A percentile compares a stretch with the other conserved stretches of the same genome.
Conservation (phyloP, 148 eudicot species). For the Nyssa sinensis region DNA sequence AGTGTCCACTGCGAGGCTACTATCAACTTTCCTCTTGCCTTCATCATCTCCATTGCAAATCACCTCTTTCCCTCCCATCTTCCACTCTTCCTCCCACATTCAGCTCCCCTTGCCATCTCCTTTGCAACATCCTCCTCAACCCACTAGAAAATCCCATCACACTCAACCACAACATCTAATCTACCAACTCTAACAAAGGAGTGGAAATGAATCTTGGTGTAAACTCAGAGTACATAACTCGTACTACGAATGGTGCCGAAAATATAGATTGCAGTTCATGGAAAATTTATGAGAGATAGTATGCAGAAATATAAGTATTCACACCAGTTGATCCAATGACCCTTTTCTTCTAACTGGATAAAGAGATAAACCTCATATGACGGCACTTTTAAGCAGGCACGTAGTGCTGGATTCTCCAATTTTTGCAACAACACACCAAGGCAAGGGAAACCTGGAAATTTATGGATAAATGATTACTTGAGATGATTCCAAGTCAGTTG, state of each 20-base stretch:
- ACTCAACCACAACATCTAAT: not conserved
- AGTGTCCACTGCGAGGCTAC: not conserved
- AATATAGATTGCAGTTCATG: not conserved
- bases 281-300: not conserved
- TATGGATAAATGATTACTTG: slow-evolving; percentile 1
- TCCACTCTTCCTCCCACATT: not conserved
- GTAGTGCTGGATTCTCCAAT: slow-evolving; percentile 95
- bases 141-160: not conserved
- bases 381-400: slow-evolving; percentile 82
- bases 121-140: not conserved
- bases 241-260: not conserved
- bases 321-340: slow-evolving; percentile 10
- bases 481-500: slow-evolving; percentile 2
- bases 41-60: not conserved
- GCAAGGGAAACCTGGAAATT: slow-evolving; percentile 82
- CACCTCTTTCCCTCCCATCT: not conserved
- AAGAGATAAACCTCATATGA: slow-evolving; percentile 71
- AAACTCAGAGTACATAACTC: not conserved
- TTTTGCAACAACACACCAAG: slow-evolving; percentile 92
- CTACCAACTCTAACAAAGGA: not conserved
- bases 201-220: not conserved
- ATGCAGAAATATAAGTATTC: not conserved
- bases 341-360: not conserved
- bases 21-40: not conserved
- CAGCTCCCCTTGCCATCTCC: not conserved